A percentile compares a stretch with the other conserved stretches of the same genome.
phyloP scores from a whole-genome alignment of 371 early-diverging fungal species.

The Umbelopsis sp. region DNA sequence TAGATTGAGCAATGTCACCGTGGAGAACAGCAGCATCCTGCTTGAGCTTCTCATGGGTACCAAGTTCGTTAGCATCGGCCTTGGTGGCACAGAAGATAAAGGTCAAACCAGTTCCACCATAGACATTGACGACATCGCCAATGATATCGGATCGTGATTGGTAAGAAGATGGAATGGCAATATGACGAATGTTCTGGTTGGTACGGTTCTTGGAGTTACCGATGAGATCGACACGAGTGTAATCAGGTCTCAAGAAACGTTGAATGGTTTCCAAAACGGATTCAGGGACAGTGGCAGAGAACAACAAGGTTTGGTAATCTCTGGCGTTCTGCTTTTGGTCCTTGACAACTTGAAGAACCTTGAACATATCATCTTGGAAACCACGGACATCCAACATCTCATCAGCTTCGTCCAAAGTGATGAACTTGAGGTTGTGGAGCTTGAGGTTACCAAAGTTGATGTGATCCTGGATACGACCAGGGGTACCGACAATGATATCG shows the following conservation, averaged over 20 bases:
- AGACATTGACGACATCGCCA: constrained; percentile 85
- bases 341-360: constrained; percentile 74
- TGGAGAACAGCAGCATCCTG: constrained; percentile 89
- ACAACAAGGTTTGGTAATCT: constrained; percentile 86
- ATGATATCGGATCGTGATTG: constrained; percentile 78
- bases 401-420: constrained; percentile 97
- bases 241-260: constrained; percentile 85
- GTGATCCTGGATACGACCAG: constrained; percentile 96
- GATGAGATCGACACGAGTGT: constrained; percentile 81
- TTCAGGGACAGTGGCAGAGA: constrained; percentile 85
- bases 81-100: constrained; percentile 95
- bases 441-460: constrained; percentile 85
- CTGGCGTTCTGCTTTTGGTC: constrained; percentile 69
- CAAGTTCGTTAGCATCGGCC: constrained; percentile 89
- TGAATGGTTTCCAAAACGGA: constrained; percentile 84
- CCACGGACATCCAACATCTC: constrained; percentile 94
- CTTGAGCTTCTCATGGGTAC: constrained; percentile 75
- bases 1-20: constrained; percentile 92
- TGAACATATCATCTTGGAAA: constrained; percentile 93
- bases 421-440: constrained; percentile 71
- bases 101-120: constrained; percentile 78
- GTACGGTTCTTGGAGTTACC: constrained; percentile 79
- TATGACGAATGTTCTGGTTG: constrained; percentile 76
- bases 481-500: constrained; percentile 97
- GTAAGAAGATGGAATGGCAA: constrained; percentile 81